phyloP scores from a whole-genome alignment of 2,329 filamentous ascomycete genomes.

The Grosmannia serpens region DNA sequence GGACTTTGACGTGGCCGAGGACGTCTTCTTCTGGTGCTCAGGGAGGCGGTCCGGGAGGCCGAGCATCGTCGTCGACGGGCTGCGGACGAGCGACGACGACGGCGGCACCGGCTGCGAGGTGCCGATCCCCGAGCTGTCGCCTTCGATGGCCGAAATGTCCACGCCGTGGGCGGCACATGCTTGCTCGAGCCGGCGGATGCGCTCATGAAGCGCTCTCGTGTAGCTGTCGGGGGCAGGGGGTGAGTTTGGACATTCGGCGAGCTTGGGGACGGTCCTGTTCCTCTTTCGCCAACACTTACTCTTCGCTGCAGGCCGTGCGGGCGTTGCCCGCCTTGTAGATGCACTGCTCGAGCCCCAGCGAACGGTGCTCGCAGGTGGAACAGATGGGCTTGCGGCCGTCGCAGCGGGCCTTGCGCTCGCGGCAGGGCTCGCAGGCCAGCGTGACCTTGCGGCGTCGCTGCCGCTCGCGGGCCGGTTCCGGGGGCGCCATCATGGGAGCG shows the following conservation, averaged over 20 bases:
- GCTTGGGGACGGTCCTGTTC: background rate
- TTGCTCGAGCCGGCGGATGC: conserved; percentile 8
- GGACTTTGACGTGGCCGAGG: background rate
- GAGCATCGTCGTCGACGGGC: background rate
- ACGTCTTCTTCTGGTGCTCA: background rate
- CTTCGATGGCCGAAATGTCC: background rate
- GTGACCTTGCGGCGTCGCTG: conserved; percentile 16
- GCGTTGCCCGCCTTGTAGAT: conserved; percentile 7
- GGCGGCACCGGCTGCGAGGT: background rate
- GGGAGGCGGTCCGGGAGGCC: background rate
- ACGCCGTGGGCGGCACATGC: conserved; percentile 5
- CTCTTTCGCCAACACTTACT: background rate
- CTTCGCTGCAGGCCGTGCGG: conserved; percentile 7
- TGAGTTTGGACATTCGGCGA: background rate
- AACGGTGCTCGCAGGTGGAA: conserved; percentile 26
- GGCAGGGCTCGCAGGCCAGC: conserved; percentile 29
- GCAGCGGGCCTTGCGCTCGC: conserved; percentile 28
- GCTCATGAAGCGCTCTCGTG: conserved; percentile 8
- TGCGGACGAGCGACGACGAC: background rate
- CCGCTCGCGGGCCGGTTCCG: conserved; percentile 3
- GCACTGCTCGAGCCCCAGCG: conserved; percentile 8
- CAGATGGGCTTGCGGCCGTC: conserved; percentile 33
- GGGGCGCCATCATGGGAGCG: background rate
- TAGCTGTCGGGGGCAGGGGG: background rate
- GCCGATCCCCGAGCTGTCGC: background rate